Percentiles rank a stretch among this genome's conserved stretches.
Conservation (phyloP, 371 early-diverging fungal genomes). For the Chytridium lagenaria region DNA sequence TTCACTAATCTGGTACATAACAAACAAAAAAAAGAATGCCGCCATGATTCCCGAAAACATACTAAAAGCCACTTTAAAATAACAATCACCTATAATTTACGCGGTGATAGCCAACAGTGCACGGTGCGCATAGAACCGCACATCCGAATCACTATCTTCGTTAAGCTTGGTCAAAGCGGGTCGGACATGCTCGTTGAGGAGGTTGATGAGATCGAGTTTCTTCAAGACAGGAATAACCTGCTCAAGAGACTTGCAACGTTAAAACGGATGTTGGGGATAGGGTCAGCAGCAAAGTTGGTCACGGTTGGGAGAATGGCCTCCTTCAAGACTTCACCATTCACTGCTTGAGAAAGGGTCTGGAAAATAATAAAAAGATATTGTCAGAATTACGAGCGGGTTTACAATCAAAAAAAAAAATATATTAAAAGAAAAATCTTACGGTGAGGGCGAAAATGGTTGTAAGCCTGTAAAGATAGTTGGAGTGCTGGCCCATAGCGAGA, state of each 20-base stretch:
- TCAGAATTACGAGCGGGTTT: too few relatives aligned
- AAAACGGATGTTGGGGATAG: conserved; percentile 98
- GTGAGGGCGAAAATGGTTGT: conserved; percentile 95
- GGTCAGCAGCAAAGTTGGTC: conserved; percentile 82
- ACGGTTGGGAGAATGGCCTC: conserved; percentile 91
- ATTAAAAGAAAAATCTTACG: too few relatives aligned
- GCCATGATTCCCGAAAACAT: too few relatives aligned
- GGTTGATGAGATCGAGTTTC: conserved; percentile 57
- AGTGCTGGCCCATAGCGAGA: conserved; percentile 83
- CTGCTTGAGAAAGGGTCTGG: conserved; percentile 87
- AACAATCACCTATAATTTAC: neutral
- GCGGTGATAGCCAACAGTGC: conserved; percentile 57
- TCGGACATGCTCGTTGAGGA: conserved; percentile 73
- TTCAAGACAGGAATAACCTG: conserved; percentile 79
- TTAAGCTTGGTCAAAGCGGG: conserved; percentile 83
- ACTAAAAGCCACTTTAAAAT: neutral
- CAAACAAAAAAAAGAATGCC: neutral
- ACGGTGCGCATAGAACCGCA: conserved; percentile 86
- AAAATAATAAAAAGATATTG: neutral
- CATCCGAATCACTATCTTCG: conserved; percentile 91
- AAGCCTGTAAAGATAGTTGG: conserved; percentile 95
- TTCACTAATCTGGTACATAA: too few relatives aligned
- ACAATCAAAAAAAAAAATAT: too few relatives aligned
- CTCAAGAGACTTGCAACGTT: conserved; percentile 97
- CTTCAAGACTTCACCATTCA: conserved; percentile 84